Evolutionary conservation across 805 yeast species (phyloP), one percentile per base, ranked within the genome.

Genomic region (Ogataea ramenticola): DNA sequence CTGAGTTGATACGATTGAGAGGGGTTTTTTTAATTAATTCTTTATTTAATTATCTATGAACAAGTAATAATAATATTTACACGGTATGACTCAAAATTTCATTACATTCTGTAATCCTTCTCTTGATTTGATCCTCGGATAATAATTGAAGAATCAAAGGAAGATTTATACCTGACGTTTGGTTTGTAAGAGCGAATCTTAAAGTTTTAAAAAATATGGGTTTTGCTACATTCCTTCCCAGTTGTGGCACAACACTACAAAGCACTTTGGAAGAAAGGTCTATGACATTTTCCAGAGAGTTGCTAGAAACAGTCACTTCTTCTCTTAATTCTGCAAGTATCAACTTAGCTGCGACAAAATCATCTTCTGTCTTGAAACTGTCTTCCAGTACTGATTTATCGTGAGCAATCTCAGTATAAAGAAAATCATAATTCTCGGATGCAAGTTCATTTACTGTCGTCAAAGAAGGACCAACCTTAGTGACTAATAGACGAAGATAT

Each of bases 171-270:
- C 96, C 96, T 0, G 95, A 71, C 4, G 68, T 68, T 8, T 80
- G 76, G 0, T 86, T 95, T 14, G 86, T 72, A 21, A 88, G 57
- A 0, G 90, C 90, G 50, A 70, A 80, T 45, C 96, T 67, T 14
- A 86, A 54, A 0, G 79, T 53, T 51, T 76, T 78, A 55, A 77
- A 84, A 1, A 85, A 60, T 1, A 66, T 58, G 44, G 68, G 74
- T 22, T 31, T 39, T 15, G 33, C 10, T 14, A 39, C 4, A 7
- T 19, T 21, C 6, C 20, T n/a, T 2, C 10, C 21, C 11, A 3
- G 6, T 7, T 17, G 4, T 31, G 21, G 7, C 21, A 21, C 30
- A 15, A 10, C 22, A 35, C 10, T 14, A 3, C 14, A 6, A 19
- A 20, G 11, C 8, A 20, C 26, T 26, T 19, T 10, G 3, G 37